Conservation (phyloP, 768 basidiomycete species). For the Leucosporidium scottii region DNA sequence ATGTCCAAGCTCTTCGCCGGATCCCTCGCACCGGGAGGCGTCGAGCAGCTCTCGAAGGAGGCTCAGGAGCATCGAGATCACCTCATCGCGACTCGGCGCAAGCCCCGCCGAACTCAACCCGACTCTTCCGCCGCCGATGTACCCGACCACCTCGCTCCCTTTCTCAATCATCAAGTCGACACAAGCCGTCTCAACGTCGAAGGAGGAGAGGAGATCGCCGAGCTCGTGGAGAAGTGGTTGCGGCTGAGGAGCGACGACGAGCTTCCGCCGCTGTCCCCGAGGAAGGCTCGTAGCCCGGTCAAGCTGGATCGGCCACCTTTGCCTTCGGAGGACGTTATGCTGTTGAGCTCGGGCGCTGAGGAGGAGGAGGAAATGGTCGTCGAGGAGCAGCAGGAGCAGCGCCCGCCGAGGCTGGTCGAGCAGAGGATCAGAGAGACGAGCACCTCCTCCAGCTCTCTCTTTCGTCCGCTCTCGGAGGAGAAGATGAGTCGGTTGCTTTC, state of each 20-base stretch:
- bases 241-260: slow-evolving; percentile 25
- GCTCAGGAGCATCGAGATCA: slow-evolving; percentile 16
- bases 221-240: slow-evolving; percentile 52
- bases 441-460: no score
- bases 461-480: no score
- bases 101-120: not conserved
- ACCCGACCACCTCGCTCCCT: no score
- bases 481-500: no score
- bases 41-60: slow-evolving; percentile 35
- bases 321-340: no score
- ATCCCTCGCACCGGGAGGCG: slow-evolving; percentile 48
- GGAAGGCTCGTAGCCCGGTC: not conserved
- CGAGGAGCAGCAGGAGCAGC: not conserved
- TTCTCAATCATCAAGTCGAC: slow-evolving; percentile 24
- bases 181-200: slow-evolving; percentile 53
- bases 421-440: no score
- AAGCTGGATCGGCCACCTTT: no score
- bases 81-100: not conserved
- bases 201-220: slow-evolving; percentile 52
- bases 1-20: slow-evolving; percentile 62
- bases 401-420: no score
- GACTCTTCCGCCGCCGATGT: not conserved
- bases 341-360: not conserved
- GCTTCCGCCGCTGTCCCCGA: not conserved
- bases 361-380: not conserved